phyloP scores from a whole-genome alignment of 1,139 yeast species.

The Zhuliangozyma blackwelliae region DNA sequence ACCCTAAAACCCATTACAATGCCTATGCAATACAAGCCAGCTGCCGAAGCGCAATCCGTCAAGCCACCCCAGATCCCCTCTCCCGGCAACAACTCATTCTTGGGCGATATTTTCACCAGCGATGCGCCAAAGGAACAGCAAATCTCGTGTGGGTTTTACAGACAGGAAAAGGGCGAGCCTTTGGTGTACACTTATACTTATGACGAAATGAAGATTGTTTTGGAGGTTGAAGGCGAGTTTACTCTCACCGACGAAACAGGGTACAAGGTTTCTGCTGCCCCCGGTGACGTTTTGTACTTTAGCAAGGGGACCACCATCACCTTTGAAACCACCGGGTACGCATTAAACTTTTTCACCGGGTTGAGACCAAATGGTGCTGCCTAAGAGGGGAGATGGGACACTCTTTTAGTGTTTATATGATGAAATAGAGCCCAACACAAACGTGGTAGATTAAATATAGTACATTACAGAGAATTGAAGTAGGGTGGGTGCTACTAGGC shows the following conservation, averaged over 20 bases:
- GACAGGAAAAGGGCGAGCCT: constrained; percentile 62
- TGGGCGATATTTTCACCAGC: constrained; percentile 59
- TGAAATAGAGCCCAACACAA: too few species aligned
- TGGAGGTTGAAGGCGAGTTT: constrained; percentile 64
- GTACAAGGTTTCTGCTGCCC: constrained; percentile 48
- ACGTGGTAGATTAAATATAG: too few species aligned
- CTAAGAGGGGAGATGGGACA: not conserved
- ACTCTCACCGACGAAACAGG: constrained; percentile 61
- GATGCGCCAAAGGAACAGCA: constrained; percentile 56
- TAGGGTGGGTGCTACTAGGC: too few species aligned
- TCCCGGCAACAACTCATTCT: constrained; percentile 59
- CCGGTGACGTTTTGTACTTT: constrained; percentile 69
- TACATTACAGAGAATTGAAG: too few species aligned
- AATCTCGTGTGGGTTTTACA: constrained; percentile 63
- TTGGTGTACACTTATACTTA: constrained; percentile 60
- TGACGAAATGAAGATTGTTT: constrained; percentile 68
- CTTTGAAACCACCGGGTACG: constrained; percentile 62
- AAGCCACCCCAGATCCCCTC: constrained; percentile 57
- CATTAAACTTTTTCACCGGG: constrained; percentile 62
- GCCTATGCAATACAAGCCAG: constrained; percentile 52
- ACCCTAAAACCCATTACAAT: constrained; percentile 1
- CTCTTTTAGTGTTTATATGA: too few species aligned
- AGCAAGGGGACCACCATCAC: constrained; percentile 65
- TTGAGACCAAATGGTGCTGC: constrained; percentile 40
- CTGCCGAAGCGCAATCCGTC: constrained; percentile 48